These are phyloP conservation scores for Hawksworthiomyces lignivorus DNA, from an alignment of 2,329 filamentous ascomycete genomes.

Conservation along the genomic window DNA sequence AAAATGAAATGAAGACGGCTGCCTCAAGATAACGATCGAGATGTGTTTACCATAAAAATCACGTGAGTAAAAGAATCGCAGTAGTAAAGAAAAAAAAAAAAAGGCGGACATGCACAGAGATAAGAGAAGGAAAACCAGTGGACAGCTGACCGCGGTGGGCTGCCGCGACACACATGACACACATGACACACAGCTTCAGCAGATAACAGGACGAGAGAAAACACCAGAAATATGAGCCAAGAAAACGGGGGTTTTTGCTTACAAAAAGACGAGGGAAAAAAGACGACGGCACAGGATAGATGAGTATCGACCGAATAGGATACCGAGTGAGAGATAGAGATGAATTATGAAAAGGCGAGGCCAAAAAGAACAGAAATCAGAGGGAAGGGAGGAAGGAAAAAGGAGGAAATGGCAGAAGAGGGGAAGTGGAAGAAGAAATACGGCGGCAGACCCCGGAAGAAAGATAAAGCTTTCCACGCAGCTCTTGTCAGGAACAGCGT, in stretches of 20 bases:
- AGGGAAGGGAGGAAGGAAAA: constrained; percentile 2
- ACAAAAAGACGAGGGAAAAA: background rate
- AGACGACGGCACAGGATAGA: background rate
- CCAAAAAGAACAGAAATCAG: background rate
- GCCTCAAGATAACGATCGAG: background rate
- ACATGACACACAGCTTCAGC: no score
- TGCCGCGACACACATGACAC: no score
- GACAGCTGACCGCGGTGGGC: no score
- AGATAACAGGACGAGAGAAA: background rate
- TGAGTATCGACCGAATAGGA: background rate
- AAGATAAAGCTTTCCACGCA: constrained; percentile 13
- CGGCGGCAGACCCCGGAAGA: constrained; percentile 7
- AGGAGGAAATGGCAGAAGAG: constrained; percentile 3
- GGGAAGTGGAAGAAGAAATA: constrained; percentile 7
- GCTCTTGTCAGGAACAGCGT: no score
- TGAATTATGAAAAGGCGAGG: background rate
- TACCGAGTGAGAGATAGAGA: background rate
- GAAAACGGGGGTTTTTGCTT: background rate
- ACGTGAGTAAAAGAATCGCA: background rate
- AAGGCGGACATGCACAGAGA: no score
- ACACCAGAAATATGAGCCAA: background rate
- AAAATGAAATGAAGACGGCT: background rate
- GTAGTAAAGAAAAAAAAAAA: background rate
- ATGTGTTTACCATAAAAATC: background rate
- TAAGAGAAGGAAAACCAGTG: no score